Evolutionary conservation across 2,329 filamentous ascomycete genomes (phyloP).

Genomic region (Claviceps sorghi): DNA sequence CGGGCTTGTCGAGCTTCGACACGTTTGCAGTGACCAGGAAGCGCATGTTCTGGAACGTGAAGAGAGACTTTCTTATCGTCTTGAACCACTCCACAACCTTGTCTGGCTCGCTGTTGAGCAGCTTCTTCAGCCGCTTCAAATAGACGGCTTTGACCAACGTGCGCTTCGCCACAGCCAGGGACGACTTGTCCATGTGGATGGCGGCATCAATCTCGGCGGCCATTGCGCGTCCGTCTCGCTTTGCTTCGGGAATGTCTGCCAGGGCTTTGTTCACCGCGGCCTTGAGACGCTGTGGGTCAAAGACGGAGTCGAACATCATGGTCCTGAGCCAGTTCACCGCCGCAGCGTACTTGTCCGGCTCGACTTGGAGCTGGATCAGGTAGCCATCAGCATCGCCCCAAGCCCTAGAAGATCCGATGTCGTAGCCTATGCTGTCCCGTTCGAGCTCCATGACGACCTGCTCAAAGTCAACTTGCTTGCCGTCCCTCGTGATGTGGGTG

Average conservation of each 20-base stretch:
- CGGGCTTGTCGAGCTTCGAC: constrained; percentile 55
- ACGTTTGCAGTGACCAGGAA: constrained; percentile 74
- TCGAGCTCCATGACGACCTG: constrained; percentile 85
- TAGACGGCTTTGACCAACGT: constrained; percentile 80
- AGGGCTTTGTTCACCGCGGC: constrained; percentile 65
- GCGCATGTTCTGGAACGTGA: constrained; percentile 74
- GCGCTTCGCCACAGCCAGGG: constrained; percentile 60
- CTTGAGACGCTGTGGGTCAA: constrained; percentile 54
- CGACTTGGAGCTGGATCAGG: constrained; percentile 68
- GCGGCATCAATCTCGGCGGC: constrained; percentile 54
- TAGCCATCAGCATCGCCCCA: constrained; percentile 72
- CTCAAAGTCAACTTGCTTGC: constrained; percentile 70
- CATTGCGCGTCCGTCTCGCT: constrained; percentile 67
- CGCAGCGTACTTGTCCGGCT: constrained; percentile 72
- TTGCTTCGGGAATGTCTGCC: constrained; percentile 81
- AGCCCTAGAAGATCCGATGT: constrained; percentile 50
- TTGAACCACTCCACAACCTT: constrained; percentile 66
- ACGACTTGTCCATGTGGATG: constrained; percentile 64
- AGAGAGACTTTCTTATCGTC: constrained; percentile 58
- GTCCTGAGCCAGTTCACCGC: constrained; percentile 74
- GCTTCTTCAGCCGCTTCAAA: constrained; percentile 68
- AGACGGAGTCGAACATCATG: constrained; percentile 77
- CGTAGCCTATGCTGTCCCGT: constrained; percentile 76
- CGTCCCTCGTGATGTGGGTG: constrained; percentile 66
- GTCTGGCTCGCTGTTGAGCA: constrained; percentile 62